phyloP scores from a whole-genome alignment of 208 protist genomes.

The Angomonas ambiguus region DNA sequence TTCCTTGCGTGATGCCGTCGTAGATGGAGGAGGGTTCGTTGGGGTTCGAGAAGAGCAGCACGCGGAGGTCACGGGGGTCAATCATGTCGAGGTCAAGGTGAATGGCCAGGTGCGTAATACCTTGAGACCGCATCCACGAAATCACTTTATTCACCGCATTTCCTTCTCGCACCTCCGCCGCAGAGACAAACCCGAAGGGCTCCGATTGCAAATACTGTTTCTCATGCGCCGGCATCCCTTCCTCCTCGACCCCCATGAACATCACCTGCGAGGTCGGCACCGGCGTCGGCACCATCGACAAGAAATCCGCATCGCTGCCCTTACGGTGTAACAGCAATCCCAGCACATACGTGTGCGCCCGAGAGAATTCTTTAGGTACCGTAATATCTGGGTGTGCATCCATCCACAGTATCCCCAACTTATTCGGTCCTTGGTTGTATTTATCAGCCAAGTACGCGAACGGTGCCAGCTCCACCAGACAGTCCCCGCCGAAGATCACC shows the following conservation, averaged over 20 bases:
- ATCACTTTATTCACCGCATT: neutral
- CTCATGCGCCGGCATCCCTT: conserved; percentile 7
- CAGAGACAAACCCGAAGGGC: neutral
- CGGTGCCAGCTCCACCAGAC: conserved; percentile 26
- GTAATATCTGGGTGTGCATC: conserved; percentile 33
- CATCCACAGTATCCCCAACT: conserved; percentile 32
- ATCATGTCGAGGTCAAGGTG: conserved; percentile 37
- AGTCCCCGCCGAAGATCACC: conserved; percentile 31
- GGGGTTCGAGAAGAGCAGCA: conserved; percentile 21
- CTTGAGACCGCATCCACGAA: conserved; percentile 22
- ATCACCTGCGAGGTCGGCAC: conserved; percentile 17
- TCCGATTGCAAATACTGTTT: conserved; percentile 17
- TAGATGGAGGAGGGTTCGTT: conserved; percentile 7
- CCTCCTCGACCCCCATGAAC: conserved; percentile 19
- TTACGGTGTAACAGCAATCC: conserved; percentile 9
- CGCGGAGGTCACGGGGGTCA: conserved; percentile 14
- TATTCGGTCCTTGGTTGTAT: conserved; percentile 12
- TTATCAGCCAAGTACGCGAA: conserved; percentile 26
- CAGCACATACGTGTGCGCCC: conserved; percentile 28
- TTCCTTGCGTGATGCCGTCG: conserved; percentile 19
- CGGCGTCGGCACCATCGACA: conserved; percentile 2
- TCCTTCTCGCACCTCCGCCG: conserved; percentile 11
- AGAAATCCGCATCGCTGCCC: conserved; percentile 16
- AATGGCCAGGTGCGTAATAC: conserved; percentile 29
- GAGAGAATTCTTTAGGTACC: conserved; percentile 14